phyloP scores from a whole-genome alignment of 2,329 filamentous ascomycete species.

The Aspergillus ochraceoroseus region DNA sequence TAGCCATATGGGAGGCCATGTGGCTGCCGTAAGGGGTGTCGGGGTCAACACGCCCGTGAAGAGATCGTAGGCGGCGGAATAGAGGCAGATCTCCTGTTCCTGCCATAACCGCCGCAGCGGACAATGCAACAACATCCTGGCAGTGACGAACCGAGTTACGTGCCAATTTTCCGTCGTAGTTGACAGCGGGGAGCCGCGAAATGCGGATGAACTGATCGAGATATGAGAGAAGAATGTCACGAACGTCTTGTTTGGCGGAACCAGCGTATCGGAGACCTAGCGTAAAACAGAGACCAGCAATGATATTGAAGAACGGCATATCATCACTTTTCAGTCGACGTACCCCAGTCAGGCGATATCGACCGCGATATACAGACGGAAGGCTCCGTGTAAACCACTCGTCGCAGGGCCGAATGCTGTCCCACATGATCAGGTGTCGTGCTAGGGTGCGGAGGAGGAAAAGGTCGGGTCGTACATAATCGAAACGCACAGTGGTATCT shows the following conservation, averaged over 20 bases:
- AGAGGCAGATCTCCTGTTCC: constrained; percentile 85
- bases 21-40: constrained; percentile 91
- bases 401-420: constrained; percentile 65
- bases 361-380: constrained; percentile 62
- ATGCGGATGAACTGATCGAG: constrained; percentile 82
- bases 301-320: constrained; percentile 86
- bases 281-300: constrained; percentile 80
- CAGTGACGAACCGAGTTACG: constrained; percentile 83
- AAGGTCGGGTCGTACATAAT: constrained; percentile 90
- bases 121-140: constrained; percentile 78
- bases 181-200: constrained; percentile 56
- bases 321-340: constrained; percentile 69
- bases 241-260: constrained; percentile 63
- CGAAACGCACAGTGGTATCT: constrained; percentile 83
- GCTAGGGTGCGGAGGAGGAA: constrained; percentile 85
- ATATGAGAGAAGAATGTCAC: constrained; percentile 77
- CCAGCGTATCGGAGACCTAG: constrained; percentile 70
- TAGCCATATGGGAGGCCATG: constrained; percentile 83
- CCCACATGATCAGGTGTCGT: constrained; percentile 90
- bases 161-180: constrained; percentile 80
- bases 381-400: constrained; percentile 72
- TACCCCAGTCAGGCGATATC: constrained; percentile 57
- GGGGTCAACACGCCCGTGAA: constrained; percentile 79
- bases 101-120: constrained; percentile 85
- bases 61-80: constrained; percentile 74